These are phyloP conservation scores for Colletotrichum musicola DNA, from an alignment of 2,329 filamentous ascomycete genomes.

Conservation along the genomic window DNA sequence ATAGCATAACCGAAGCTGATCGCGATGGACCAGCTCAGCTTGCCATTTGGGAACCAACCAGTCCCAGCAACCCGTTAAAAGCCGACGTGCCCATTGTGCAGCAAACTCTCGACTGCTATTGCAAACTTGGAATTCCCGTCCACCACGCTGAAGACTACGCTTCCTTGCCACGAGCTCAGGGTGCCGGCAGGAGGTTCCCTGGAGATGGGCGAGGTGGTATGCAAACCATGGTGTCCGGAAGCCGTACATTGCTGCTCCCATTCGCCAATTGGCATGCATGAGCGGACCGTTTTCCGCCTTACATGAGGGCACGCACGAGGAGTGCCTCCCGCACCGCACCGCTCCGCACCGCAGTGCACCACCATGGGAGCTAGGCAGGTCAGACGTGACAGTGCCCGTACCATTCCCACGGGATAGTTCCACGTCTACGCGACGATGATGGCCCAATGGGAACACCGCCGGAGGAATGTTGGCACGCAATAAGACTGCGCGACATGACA, in stretches of 20 bases:
- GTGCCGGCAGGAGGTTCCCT: slow-evolving; percentile 25
- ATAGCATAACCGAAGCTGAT: too few relatives aligned
- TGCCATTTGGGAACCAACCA: too few relatives aligned
- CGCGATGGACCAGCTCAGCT: too few relatives aligned
- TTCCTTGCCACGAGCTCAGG: slow-evolving; percentile 4
- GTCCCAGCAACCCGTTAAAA: too few relatives aligned
- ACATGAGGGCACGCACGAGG: slow-evolving; percentile 38
- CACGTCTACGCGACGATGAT: slow-evolving; percentile 24
- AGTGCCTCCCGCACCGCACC: slow-evolving; percentile 34
- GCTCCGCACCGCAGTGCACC: background rate
- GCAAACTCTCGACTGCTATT: background rate
- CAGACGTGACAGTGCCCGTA: slow-evolving; percentile 27
- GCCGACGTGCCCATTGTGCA: too few relatives aligned
- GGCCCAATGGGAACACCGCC: slow-evolving; percentile 33
- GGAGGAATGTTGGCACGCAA: background rate
- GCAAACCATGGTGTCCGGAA: slow-evolving; percentile 27
- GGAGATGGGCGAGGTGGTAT: slow-evolving; percentile 11
- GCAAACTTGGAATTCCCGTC: background rate
- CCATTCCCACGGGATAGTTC: slow-evolving; percentile 24
- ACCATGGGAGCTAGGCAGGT: slow-evolving; percentile 10
- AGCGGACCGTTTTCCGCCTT: slow-evolving; percentile 40
- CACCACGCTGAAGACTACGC: background rate
- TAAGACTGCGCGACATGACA: slow-evolving; percentile 24
- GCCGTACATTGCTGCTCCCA: slow-evolving; percentile 10
- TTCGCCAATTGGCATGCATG: slow-evolving; percentile 37